Percentiles rank a stretch among this genome's conserved stretches.
These are phyloP conservation scores for Hypoxylon sp. DNA, from an alignment of 2,329 filamentous ascomycete genomes.

Conservation along the genomic window DNA sequence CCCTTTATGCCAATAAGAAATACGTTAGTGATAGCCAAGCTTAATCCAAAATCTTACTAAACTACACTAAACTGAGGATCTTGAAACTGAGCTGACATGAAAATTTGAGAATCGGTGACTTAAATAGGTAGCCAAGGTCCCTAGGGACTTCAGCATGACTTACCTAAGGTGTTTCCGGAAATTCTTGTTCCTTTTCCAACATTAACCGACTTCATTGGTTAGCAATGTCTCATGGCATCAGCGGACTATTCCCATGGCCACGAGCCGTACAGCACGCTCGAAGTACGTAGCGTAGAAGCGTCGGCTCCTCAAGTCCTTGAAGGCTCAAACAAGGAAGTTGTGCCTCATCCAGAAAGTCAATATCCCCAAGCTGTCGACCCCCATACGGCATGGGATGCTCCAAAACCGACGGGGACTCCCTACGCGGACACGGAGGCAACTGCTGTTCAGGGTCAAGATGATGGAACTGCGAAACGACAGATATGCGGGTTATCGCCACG, in stretches of 20 bases:
- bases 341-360: constrained; percentile 26
- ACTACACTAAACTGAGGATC: constrained; percentile 7
- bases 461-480: constrained; percentile 15
- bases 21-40: constrained; percentile 23
- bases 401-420: constrained; percentile 12
- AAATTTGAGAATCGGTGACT: constrained; percentile 7
- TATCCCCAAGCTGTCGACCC: constrained; percentile 29
- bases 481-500: constrained; percentile 43
- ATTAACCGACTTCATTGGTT: constrained; percentile 15
- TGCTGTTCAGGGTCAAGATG: background rate
- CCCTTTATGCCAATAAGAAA: constrained; percentile 23
- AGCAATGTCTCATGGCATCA: constrained; percentile 44
- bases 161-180: constrained; percentile 9
- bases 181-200: constrained; percentile 18
- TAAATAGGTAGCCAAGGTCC: constrained; percentile 13
- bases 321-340: constrained; percentile 36
- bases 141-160: constrained; percentile 6
- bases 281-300: constrained; percentile 32
- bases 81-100: constrained; percentile 14
- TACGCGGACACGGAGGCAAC: constrained; percentile 11
- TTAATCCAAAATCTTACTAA: constrained; percentile 34
- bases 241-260: constrained; percentile 23
- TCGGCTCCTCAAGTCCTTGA: constrained; percentile 10
- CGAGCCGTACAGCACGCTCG: constrained; percentile 43
- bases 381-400: constrained; percentile 7